A percentile compares a stretch with the other conserved stretches of the same genome.
These are phyloP conservation scores for Tricholoma sp. DNA, from an alignment of 768 basidiomycete species.

Conservation along the genomic window DNA sequence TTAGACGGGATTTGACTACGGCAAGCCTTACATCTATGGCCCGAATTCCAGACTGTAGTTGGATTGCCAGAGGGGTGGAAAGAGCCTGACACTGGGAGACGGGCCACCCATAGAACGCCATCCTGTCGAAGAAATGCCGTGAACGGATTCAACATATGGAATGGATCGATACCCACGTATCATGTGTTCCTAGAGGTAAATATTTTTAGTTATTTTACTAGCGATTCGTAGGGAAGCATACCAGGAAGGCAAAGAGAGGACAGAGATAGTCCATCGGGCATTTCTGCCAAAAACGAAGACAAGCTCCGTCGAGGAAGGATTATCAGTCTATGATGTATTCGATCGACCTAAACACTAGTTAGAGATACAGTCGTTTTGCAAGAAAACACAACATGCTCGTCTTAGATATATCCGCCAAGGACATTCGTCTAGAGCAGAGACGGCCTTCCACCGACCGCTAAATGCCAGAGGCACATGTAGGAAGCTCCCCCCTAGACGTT, in stretches of 20 bases:
- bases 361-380: background rate
- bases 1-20: constrained; percentile 54
- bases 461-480: constrained; percentile 25
- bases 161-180: constrained; percentile 44
- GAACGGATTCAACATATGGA: background rate
- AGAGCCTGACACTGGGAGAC: constrained; percentile 81
- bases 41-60: constrained; percentile 75
- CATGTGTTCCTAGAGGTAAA: constrained; percentile 50
- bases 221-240: constrained; percentile 25
- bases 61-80: constrained; percentile 53
- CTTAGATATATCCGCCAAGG: constrained; percentile 57
- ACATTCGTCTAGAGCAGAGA: constrained; percentile 37
- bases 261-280: constrained; percentile 64
- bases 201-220: constrained; percentile 7
- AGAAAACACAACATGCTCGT: constrained; percentile 25
- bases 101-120: constrained; percentile 84
- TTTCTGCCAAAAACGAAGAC: constrained; percentile 46
- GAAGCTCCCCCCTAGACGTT: constrained; percentile 18
- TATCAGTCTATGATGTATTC: constrained; percentile 40
- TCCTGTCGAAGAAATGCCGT: constrained; percentile 32
- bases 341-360: constrained; percentile 34
- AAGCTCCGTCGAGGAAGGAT: constrained; percentile 58
- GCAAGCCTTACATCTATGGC: constrained; percentile 79
- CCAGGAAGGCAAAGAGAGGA: constrained; percentile 80
- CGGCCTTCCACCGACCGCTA: constrained; percentile 40